Evolutionary conservation across 257 asterid genomes (phyloP).

Genomic region (Capsicum rhomboideum): DNA sequence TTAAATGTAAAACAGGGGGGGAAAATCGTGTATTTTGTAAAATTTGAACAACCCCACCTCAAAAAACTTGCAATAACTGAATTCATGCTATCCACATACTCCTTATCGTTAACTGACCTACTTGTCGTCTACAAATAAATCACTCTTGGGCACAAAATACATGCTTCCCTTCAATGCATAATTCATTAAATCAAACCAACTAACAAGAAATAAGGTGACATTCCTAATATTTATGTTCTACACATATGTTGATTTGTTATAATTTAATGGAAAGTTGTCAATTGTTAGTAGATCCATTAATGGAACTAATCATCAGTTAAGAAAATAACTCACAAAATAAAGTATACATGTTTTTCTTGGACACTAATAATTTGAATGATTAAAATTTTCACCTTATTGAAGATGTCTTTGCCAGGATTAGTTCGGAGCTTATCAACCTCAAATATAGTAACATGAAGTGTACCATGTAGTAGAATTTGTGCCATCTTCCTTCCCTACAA

Average conservation of each 20-base stretch:
- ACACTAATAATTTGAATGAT: background rate
- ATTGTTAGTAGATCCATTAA: background rate
- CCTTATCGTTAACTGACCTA: background rate
- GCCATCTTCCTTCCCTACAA: conserved; percentile 17
- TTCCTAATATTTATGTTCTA: background rate
- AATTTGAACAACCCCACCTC: background rate
- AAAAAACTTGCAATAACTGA: background rate
- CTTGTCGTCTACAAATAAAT: background rate
- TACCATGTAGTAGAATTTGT: conserved; percentile 29
- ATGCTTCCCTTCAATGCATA: background rate
- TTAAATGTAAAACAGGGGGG: no score
- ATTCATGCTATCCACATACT: background rate
- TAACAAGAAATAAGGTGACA: background rate
- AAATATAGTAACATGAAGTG: conserved; percentile 24
- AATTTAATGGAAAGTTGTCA: background rate
- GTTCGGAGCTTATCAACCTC: conserved; percentile 24
- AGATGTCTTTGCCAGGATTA: background rate
- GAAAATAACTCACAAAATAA: background rate
- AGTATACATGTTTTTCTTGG: background rate
- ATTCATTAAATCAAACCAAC: background rate
- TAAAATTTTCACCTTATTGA: conserved; percentile 13
- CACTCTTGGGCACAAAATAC: background rate
- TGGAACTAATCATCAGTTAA: background rate
- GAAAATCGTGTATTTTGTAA: background rate
- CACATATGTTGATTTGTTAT: background rate